Evolutionary conservation across 495 filamentous ascomycete species (phyloP).

Genomic region (Aspergillus sclerotiicarbonarius): DNA sequence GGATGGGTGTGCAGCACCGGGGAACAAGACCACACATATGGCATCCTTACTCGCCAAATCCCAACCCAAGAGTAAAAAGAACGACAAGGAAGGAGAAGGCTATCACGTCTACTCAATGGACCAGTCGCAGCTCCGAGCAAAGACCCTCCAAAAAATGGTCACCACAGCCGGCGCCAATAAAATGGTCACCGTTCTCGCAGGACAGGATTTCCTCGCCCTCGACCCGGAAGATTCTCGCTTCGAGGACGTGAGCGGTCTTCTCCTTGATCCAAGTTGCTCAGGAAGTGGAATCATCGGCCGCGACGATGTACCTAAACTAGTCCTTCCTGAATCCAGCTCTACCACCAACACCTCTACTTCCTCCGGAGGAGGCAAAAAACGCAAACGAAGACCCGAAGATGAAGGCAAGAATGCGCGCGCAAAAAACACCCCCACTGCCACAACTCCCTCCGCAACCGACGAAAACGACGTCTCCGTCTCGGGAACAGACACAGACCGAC

Average conservation of each 20-base stretch:
- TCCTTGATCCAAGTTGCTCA: constrained; percentile 92
- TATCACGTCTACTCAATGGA: constrained; percentile 44
- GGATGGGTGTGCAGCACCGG: constrained; percentile 90
- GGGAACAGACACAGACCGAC: constrained; percentile 43
- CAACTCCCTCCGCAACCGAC: constrained; percentile 25
- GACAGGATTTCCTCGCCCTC: constrained; percentile 75
- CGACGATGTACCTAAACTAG: constrained; percentile 66
- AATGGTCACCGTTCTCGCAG: constrained; percentile 62
- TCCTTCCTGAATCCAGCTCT: constrained; percentile 32
- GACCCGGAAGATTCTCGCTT: constrained; percentile 57
- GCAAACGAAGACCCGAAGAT: constrained; percentile 43
- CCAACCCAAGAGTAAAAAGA: not conserved
- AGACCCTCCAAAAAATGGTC: constrained; percentile 80
- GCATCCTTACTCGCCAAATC: constrained; percentile 62
- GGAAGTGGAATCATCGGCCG: constrained; percentile 91
- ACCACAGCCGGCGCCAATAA: constrained; percentile 64
- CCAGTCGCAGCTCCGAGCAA: constrained; percentile 52
- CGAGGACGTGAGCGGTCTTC: constrained; percentile 62
- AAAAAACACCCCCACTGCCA: not conserved
- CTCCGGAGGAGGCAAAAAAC: constrained; percentile 18
- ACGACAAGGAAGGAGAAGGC: constrained; percentile 16
- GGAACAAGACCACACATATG: constrained; percentile 96
- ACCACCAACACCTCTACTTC: too few relatives aligned
- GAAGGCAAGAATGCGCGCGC: not conserved
- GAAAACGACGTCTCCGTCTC: constrained; percentile 34